Base-by-base conservation (phyloP, 257 asterid species). In the Solanum bulbocastanum region DNA sequence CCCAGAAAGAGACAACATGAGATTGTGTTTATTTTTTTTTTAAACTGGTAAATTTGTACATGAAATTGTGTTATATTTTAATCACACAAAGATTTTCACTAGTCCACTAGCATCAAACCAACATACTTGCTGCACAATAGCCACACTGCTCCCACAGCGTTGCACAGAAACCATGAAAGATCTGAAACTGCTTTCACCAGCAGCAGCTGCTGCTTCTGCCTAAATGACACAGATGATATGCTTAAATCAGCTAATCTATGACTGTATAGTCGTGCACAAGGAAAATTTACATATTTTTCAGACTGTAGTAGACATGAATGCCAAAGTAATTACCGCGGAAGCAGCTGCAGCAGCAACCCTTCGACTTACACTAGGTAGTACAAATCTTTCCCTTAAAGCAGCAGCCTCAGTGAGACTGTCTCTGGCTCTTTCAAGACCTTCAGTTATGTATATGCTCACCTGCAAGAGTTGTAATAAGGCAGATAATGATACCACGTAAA, bases 141-240 rank as follows among this genome's bases (percentile, higher is more conserved):
- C 99, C 92, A 97, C 99, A 90, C 99, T 95, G 92, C 99, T 97
- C 90, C 98, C 99, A 92, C 99, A 95, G 2, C 96, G 98, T 94
- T 97, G 99, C 83, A 96, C 98, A 91, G 99, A 94, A 89, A 96
- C 99, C 99, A 96, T 96, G 91, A 97, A 97, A 84, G 99, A 94
- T 91, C 94, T 94, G 94, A 97, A 96, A 91, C 99, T 95, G 91
- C 95, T 96, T 93, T 97, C 99, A 72, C 99, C 99, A 89, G 99
- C 99, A 82, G 99, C 99, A 74, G 99, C 99, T 76, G 99, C 98
- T 82, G 99, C 98, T 94, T 97, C 99, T 37, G 99, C 99, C 99
- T 97, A 86, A 88, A 86, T 32, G 83, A 62, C 60, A 83, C 56
- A 23, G 86, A 91, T 58, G 78, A 89, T 44, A 76, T 69, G 56